These are phyloP conservation scores for Conticribra guillardii DNA, from an alignment of 108 stramenopile species.

Conservation along the genomic window DNA sequence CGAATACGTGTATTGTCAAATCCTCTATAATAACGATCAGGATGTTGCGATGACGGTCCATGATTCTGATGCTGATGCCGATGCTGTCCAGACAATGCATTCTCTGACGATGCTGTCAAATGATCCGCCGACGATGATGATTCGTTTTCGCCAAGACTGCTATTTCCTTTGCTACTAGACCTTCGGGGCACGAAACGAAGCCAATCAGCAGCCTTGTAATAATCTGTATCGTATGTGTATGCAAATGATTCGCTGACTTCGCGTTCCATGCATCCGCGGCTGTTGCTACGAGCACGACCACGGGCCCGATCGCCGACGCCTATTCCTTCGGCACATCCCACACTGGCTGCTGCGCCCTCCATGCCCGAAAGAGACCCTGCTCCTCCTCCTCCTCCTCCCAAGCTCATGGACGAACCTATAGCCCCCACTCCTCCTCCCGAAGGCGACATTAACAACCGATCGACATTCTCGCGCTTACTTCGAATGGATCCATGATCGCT, in stretches of 20 bases:
- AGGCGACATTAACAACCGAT: conserved; percentile 26
- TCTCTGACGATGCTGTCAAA: background rate
- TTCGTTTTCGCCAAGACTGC: background rate
- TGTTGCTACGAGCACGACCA: background rate
- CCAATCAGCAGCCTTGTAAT: conserved; percentile 32
- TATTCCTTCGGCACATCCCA: too few species aligned
- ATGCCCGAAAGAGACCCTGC: too few species aligned
- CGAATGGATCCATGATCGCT: conserved; percentile 20
- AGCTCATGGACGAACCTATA: background rate
- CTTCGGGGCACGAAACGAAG: conserved; percentile 25
- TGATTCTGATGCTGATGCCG: background rate
- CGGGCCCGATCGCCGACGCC: too few species aligned
- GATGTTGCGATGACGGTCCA: background rate
- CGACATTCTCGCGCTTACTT: conserved; percentile 36
- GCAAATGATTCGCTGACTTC: background rate
- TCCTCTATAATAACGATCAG: conserved; percentile 30
- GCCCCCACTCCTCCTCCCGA: too few species aligned
- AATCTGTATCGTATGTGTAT: conserved; percentile 24
- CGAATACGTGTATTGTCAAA: conserved; percentile 45
- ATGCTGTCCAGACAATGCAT: background rate
- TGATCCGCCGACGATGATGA: background rate
- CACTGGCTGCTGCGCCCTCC: too few species aligned
- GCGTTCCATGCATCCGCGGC: conserved; percentile 14
- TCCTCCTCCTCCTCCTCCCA: background rate
- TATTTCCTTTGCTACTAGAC: too few species aligned